Evolutionary conservation across 2,329 filamentous ascomycete species (phyloP).

Genomic region (Fusarium hostae): DNA sequence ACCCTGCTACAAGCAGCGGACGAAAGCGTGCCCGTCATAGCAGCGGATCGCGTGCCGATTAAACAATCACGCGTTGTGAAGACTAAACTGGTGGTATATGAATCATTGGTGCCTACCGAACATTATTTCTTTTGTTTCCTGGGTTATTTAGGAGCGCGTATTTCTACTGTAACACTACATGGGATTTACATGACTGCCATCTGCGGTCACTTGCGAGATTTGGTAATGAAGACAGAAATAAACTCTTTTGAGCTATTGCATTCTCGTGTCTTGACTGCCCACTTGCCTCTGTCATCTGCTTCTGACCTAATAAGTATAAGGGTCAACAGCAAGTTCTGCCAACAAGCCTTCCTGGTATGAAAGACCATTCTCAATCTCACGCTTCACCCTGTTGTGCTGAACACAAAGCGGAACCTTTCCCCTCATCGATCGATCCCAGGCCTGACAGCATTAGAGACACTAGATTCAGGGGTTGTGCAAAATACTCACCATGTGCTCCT

Average conservation of each 20-base stretch:
- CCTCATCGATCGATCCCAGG: background rate
- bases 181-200: background rate
- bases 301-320: background rate
- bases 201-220: background rate
- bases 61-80: background rate
- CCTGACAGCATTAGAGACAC: background rate
- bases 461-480: background rate
- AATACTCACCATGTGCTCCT: background rate
- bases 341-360: background rate
- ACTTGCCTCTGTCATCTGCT: background rate
- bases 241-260: background rate
- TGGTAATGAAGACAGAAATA: background rate
- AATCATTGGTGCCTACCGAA: background rate
- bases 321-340: background rate
- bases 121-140: constrained; percentile 11
- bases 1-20: constrained; percentile 59
- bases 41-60: constrained; percentile 46
- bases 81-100: background rate
- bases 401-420: background rate
- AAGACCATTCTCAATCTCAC: background rate
- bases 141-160: constrained; percentile 1
- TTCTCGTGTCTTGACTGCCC: background rate
- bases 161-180: constrained; percentile 2
- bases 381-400: background rate
- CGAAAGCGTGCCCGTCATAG: constrained; percentile 69